Conservation (phyloP, 768 basidiomycete genomes). For the Leccinum subgranulosum region DNA sequence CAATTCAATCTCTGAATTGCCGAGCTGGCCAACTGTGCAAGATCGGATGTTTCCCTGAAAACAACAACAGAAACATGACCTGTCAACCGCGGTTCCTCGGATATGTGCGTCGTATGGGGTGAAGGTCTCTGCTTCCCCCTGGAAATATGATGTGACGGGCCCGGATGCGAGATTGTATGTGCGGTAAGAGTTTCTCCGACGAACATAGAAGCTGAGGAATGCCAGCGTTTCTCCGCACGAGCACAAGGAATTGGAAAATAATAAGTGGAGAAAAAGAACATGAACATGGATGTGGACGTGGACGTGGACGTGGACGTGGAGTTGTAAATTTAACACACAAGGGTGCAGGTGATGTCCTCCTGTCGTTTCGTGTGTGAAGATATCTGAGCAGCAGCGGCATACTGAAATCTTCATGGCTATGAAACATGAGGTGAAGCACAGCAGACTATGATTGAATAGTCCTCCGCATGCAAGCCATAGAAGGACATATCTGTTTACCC, state of each 20-base stretch:
- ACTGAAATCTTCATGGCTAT: not conserved
- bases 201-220: constrained; percentile 4
- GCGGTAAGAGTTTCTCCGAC: not conserved
- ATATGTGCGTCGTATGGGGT: not conserved
- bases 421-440: not conserved
- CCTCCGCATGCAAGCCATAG: not conserved
- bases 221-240: not conserved
- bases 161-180: not conserved
- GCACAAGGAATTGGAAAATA: not conserved
- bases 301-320: not conserved
- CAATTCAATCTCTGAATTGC: not conserved
- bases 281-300: too few species aligned
- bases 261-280: not conserved
- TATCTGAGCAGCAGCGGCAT: not conserved
- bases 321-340: not conserved
- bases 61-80: not conserved
- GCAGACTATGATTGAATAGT: not conserved
- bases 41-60: constrained; percentile 4
- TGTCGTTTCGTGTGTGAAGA: constrained; percentile 5
- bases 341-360: not conserved
- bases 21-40: constrained; percentile 2
- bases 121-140: not conserved
- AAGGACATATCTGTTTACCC: not conserved
- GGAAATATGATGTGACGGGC: not conserved
- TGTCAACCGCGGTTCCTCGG: not conserved